phyloP scores from a whole-genome alignment of 805 yeast species.

The Sungouiella blattae region DNA sequence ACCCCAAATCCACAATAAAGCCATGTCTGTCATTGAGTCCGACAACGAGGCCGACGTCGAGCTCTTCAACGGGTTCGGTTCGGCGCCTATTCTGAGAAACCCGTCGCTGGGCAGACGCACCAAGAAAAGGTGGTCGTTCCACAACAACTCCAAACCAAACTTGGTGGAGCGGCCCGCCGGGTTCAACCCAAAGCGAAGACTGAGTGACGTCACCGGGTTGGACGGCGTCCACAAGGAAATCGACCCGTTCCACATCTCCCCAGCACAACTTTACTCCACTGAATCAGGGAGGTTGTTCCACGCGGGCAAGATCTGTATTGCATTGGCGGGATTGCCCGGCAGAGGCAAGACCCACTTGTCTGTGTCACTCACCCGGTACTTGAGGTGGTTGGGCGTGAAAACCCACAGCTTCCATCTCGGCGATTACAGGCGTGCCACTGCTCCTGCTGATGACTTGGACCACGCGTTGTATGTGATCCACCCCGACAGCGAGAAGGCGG shows the following conservation, averaged over 20 bases:
- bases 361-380: constrained; percentile 84
- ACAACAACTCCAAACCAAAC: constrained; percentile 34
- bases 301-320: constrained; percentile 90
- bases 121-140: constrained; percentile 43
- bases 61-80: constrained; percentile 35
- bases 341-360: constrained; percentile 93
- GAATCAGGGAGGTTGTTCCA: constrained; percentile 91
- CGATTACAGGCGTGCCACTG: constrained; percentile 69
- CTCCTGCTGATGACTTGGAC: constrained; percentile 48
- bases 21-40: constrained; percentile 33
- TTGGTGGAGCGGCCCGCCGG: constrained; percentile 32
- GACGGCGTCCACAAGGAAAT: constrained; percentile 66
- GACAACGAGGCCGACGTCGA: constrained; percentile 28
- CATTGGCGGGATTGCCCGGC: constrained; percentile 90
- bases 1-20: no score
- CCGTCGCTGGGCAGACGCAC: constrained; percentile 32
- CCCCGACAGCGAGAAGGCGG: constrained; percentile 36
- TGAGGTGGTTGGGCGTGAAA: constrained; percentile 95
- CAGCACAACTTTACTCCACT: constrained; percentile 91
- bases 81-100: constrained; percentile 27
- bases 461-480: constrained; percentile 59
- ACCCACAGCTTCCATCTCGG: constrained; percentile 77
- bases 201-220: constrained; percentile 38
- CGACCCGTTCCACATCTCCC: constrained; percentile 66
- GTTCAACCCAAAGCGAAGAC: constrained; percentile 27